Evolutionary conservation across 2,329 filamentous ascomycete genomes (phyloP).

Genomic region (Herpotrichia juniperi): DNA sequence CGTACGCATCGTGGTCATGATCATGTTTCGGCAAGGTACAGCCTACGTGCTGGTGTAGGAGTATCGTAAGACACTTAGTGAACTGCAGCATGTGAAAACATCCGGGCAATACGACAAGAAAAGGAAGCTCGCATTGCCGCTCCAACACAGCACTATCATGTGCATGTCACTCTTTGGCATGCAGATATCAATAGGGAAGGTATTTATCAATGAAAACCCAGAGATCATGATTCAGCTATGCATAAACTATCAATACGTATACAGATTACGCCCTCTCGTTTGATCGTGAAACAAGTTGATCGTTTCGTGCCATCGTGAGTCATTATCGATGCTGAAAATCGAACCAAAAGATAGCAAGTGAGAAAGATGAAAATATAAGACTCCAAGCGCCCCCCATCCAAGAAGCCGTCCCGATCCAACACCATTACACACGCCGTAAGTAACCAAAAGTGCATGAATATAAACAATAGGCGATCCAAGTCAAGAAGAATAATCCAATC

Average conservation of each 20-base stretch:
- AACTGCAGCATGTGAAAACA: no score
- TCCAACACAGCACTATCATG: no score
- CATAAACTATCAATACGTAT: conserved; percentile 1
- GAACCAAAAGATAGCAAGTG: neutral
- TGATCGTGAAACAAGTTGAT: neutral
- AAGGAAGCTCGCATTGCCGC: no score
- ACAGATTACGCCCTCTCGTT: neutral
- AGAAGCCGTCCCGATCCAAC: conserved; percentile 1
- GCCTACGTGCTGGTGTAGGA: no score
- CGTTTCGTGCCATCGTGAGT: conserved; percentile 6
- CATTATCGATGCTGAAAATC: neutral
- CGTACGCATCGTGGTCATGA: no score
- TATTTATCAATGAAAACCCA: neutral
- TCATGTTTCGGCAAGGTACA: no score
- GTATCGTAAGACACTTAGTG: no score
- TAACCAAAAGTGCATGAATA: neutral
- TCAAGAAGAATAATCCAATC: no score
- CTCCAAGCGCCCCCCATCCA: neutral
- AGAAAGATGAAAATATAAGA: neutral
- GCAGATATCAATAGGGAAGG: no score
- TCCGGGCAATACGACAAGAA: no score
- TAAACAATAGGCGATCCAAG: neutral
- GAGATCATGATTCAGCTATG: conserved; percentile 3
- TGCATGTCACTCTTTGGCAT: no score
- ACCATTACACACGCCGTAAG: neutral